Base-by-base conservation (phyloP, 73 alveolate genomes). In the Paramecium pentaurelia region DNA sequence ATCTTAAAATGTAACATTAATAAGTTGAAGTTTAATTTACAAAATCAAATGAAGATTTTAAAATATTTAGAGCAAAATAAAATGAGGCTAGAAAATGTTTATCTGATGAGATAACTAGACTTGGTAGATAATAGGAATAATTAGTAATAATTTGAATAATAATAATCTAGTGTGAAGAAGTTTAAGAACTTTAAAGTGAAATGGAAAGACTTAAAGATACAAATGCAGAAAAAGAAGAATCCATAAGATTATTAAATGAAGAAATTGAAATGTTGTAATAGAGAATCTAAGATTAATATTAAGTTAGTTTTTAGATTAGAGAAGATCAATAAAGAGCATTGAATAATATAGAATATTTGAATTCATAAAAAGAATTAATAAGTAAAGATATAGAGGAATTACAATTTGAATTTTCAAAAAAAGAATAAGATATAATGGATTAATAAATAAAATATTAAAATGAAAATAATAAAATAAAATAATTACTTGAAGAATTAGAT, bases 191-290 rank as follows among this genome's bases (percentile, higher is more conserved):
- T 20, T 32, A 47, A 18, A 12, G 51, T 32, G 44, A 80, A 36
- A 36, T 27, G 44, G 91, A 80, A 27, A 45, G 58, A 49, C 58
- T 80, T 3, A 47, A 42, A 49, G 91, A 80, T 42, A 40, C 51
- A 42, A 80, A 80, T 80, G 91, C 91, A 3, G 91, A 80, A 68
- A 80, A 22, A 80, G 91, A 80, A 36, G 91, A 80, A 49, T 45
- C 47, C 2, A 80, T 80, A 32, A 40, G 91, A 20, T 49, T 80
- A 25, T 49, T 80, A 64, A 80, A 80, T 47, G 91, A 80, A 49
- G 91, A 80, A 51, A 42, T 49, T n/a, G 91, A 80, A 42, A 47
- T 80, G 91, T 11, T 80, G n/a, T 49, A 80, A 80, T 80, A 40
- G 73, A 80, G 75, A 47, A 80, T 80, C 5, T 80, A 40, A 8